Base-by-base conservation (phyloP, 257 asterid genomes). In the Coffea canephora region DNA sequence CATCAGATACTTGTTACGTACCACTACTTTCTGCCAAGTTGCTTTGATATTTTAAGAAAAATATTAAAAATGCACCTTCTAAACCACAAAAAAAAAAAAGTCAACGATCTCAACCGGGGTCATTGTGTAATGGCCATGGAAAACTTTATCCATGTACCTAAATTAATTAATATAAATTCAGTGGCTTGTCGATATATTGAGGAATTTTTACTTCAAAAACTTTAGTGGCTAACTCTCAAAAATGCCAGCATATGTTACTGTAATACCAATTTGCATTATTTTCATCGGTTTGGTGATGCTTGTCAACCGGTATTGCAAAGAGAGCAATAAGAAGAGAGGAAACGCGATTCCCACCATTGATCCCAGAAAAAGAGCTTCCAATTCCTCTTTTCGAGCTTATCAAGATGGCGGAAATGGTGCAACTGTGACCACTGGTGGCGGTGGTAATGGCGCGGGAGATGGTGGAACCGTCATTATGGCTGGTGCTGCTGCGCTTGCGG, bases 341-440 rank as follows among this genome's bases (percentile, higher is more conserved):
- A 16, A 46, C 61, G 8, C 25, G 23, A 27, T 43, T 71, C 77
- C 82, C 46, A 45, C 13, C 52, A 16, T 23, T 55, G 7, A 34
- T 55, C 21, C 71, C 0, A 55, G 59, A 71, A 77, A 59, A 64
- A 64, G 62, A 57, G 43, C 66, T 31, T 15, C 65, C 0, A 15
- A 48, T 7, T 64, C n/a, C 0, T 74, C 55, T 13, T 8, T 12
- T 48, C 73, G n/a, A 21, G 54, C 52, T 21, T 49, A 78, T 48
- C 83, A 81, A 1, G 83, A 87, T 27, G 55, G 78, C 1, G 90
- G 80, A 71, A 73, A 54, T 76, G 86, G 86, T 14, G 79, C 48
- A 27, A 46, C 12, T 10, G 79, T 45, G 62, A 34, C 31, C 34
- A 1, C 77, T 31, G 34, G 75, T 57, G 69, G 79, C 1, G 27